Conservation (phyloP, 139 green algal genomes). For the Tetradesmus lagerheimii region DNA sequence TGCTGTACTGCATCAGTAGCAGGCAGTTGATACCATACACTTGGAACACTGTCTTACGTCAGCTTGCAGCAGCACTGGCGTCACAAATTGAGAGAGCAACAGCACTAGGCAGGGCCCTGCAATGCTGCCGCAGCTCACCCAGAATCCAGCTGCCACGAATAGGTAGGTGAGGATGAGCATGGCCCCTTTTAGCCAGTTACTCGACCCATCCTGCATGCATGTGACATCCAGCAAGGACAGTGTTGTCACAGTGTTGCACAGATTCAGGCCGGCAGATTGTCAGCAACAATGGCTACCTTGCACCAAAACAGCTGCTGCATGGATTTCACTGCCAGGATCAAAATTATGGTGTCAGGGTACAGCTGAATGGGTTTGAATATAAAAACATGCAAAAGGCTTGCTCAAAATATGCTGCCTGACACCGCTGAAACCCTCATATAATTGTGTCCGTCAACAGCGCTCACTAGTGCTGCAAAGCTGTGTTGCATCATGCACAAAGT, state of each 20-base stretch:
- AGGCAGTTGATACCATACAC: neutral
- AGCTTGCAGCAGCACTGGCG: too few relatives aligned
- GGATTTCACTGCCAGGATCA: too few relatives aligned
- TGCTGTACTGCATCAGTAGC: neutral
- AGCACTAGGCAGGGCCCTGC: neutral
- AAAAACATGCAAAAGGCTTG: neutral
- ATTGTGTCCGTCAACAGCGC: neutral
- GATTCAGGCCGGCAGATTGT: too few relatives aligned
- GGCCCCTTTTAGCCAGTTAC: slow-evolving; percentile 85
- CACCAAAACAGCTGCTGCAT: too few relatives aligned
- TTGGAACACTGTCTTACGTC: neutral
- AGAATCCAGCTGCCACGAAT: slow-evolving; percentile 68
- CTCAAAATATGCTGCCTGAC: neutral
- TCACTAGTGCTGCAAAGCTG: slow-evolving; percentile 45
- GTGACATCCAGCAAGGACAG: slow-evolving; percentile 24
- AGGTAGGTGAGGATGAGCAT: slow-evolving; percentile 81
- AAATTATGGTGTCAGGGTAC: too few relatives aligned
- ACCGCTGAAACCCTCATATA: neutral
- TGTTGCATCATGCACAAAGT: too few relatives aligned
- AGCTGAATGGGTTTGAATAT: too few relatives aligned
- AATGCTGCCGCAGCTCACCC: neutral
- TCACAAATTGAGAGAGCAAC: too few relatives aligned
- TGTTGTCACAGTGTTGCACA: neutral
- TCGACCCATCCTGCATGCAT: slow-evolving; percentile 69
- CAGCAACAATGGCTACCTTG: too few relatives aligned